Evolutionary conservation across 805 yeast species (phyloP).

Genomic region (Monosporozyma unispora): DNA sequence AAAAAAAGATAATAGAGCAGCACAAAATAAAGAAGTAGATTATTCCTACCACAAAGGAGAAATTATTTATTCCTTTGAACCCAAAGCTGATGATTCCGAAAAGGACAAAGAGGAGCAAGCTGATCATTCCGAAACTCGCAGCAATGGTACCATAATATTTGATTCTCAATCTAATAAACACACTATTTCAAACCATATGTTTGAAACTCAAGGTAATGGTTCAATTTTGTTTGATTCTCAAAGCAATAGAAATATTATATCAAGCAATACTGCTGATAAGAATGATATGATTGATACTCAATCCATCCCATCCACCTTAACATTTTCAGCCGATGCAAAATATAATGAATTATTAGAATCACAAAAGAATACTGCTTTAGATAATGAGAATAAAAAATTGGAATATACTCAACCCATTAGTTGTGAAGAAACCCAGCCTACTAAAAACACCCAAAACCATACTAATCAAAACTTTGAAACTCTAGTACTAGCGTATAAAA

Average conservation of each 20-base stretch:
- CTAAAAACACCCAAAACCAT: too few relatives aligned
- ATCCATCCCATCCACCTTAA: background rate
- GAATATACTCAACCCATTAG: background rate
- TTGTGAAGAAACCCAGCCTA: background rate
- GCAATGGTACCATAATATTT: background rate
- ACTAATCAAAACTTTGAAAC: too few relatives aligned
- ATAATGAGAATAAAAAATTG: background rate
- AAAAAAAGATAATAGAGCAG: background rate
- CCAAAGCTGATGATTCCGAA: background rate
- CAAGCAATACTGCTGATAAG: background rate
- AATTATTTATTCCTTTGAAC: background rate
- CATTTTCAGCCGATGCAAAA: background rate
- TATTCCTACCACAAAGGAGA: background rate
- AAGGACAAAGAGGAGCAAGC: background rate
- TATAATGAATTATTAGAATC: background rate
- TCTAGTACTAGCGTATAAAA: background rate
- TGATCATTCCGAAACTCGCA: background rate
- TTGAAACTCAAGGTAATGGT: background rate
- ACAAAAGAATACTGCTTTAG: background rate
- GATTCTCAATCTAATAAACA: background rate
- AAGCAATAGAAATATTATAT: background rate
- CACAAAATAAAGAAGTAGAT: background rate
- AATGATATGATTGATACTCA: background rate
- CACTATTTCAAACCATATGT: background rate
- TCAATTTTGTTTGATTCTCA: background rate